Evolutionary conservation across 306 rosid species (phyloP).

Genomic region (barrel medic (Medicago truncatula)): MtrunA17r5.0-ANR NC_053043.1:5135501-5136000

Average conservation of each 20-base stretch:
- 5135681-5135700: background rate
- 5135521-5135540: background rate
- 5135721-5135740: constrained; percentile 37
- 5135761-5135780: constrained; percentile 35
- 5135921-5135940: constrained; percentile 89
- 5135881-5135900: constrained; percentile 77
- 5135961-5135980: constrained; percentile 87
- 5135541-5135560: background rate
- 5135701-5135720: background rate
- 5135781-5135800: constrained; percentile 41
- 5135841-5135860: constrained; percentile 63
- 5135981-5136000: constrained; percentile 50
- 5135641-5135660: constrained; percentile 42
- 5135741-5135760: background rate
- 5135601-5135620: constrained; percentile 18
- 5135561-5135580: constrained; percentile 13
- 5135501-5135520: background rate
- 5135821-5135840: constrained; percentile 40
- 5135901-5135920: constrained; percentile 83
- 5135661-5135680: constrained; percentile 11
- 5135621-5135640: constrained; percentile 46
- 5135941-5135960: constrained; percentile 94
- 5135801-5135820: constrained; percentile 46
- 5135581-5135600: constrained; percentile 4
- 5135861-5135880: constrained; percentile 50